Percentiles rank a stretch among this genome's conserved stretches.
Conservation (phyloP, 2,329 filamentous ascomycete species). For the Chrysosporium queenslandicum region DNA sequence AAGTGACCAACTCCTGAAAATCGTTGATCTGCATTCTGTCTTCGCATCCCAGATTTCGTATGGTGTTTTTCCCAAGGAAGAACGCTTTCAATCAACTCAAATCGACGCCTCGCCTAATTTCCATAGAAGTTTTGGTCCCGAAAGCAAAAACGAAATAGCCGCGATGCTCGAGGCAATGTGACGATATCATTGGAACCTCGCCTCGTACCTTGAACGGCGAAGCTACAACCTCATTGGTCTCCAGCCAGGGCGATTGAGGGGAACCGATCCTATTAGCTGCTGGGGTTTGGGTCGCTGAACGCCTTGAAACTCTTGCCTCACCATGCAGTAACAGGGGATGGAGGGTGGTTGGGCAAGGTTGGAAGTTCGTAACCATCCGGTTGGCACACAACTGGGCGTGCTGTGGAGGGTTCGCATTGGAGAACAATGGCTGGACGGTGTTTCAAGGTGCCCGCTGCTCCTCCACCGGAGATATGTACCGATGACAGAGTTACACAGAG, state of each 20-base stretch:
- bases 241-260: constrained; percentile 3
- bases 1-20: too few relatives aligned
- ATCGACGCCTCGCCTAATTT: neutral
- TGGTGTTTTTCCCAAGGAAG: neutral
- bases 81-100: neutral
- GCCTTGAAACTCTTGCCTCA: constrained; percentile 12
- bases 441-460: neutral
- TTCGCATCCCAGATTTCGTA: neutral
- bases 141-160: neutral
- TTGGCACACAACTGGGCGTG: neutral
- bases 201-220: neutral
- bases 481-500: neutral
- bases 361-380: constrained; percentile 2
- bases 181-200: constrained; percentile 10
- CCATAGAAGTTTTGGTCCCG: neutral
- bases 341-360: constrained; percentile 6
- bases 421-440: too few relatives aligned
- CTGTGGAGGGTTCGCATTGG: neutral
- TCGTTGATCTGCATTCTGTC: too few relatives aligned
- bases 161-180: neutral
- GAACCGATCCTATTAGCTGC: constrained; percentile 10
- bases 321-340: constrained; percentile 11
- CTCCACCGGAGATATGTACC: too few relatives aligned
- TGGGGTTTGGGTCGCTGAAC: constrained; percentile 2
- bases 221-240: neutral